Conservation (phyloP, 2,329 filamentous ascomycete genomes). For the Aspergillus calidoustus region DNA sequence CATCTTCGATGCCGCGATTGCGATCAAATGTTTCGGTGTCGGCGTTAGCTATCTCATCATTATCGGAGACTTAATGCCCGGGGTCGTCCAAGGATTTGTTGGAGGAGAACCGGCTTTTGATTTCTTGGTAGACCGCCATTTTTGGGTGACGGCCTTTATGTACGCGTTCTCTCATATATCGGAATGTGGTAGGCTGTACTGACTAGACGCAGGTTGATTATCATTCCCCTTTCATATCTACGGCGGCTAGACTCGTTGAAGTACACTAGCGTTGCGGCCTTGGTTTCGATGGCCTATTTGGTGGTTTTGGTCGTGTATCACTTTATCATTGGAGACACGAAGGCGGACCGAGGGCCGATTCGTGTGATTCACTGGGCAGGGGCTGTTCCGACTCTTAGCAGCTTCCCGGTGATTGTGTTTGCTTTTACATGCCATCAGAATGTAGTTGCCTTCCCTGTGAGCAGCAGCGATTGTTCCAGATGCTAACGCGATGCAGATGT, state of each 20-base stretch:
- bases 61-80: constrained; percentile 97
- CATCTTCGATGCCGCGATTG: constrained; percentile 93
- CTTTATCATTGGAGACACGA: constrained; percentile 77
- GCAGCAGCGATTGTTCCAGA: not conserved
- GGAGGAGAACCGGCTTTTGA: constrained; percentile 64
- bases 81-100: constrained; percentile 82
- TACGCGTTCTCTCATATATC: constrained; percentile 36
- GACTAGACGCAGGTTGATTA: constrained; percentile 66
- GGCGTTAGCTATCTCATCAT: constrained; percentile 98
- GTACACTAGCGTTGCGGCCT: constrained; percentile 90
- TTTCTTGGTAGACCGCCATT: constrained; percentile 86
- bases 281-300: constrained; percentile 92
- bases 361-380: constrained; percentile 79
- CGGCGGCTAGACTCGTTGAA: constrained; percentile 92
- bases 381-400: constrained; percentile 76
- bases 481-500: constrained; percentile 69
- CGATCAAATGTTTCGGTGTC: constrained; percentile 97
- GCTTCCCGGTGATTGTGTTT: constrained; percentile 93
- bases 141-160: constrained; percentile 99
- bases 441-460: constrained; percentile 54
- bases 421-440: constrained; percentile 99
- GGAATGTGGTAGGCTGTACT: constrained; percentile 22
- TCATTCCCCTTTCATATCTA: constrained; percentile 93
- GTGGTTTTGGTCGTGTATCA: constrained; percentile 93
- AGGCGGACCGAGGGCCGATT: constrained; percentile 74